These are phyloP conservation scores for Neurospora pannonica DNA, from an alignment of 495 filamentous ascomycete species.

Conservation along the genomic window DNA sequence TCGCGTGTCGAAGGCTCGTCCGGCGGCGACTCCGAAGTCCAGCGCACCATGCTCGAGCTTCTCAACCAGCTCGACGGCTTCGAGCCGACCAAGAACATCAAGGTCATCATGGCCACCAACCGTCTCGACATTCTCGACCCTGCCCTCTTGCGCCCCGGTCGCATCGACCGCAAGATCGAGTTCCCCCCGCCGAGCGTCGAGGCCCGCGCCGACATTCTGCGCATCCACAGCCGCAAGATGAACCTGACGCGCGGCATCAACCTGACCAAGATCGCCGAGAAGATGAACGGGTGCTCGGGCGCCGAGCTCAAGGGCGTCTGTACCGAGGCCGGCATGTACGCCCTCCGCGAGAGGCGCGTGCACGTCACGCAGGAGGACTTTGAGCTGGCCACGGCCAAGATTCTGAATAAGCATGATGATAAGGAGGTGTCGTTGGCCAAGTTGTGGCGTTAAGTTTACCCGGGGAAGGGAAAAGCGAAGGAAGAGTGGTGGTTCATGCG, in stretches of 20 bases:
- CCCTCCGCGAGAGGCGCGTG: conserved; percentile 84
- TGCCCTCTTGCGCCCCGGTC: conserved; percentile 82
- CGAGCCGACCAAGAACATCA: conserved; percentile 99
- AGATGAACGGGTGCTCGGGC: conserved; percentile 98
- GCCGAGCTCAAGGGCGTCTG: conserved; percentile 96
- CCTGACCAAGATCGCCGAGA: conserved; percentile 95
- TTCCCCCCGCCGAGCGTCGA: conserved; percentile 97
- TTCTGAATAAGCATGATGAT: conserved; percentile 98
- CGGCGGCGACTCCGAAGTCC: conserved; percentile 96
- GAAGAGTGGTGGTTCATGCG: background rate
- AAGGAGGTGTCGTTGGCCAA: conserved; percentile 59
- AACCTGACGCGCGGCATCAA: conserved; percentile 98
- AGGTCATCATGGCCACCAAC: conserved; percentile 99
- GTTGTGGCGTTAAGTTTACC: conserved; percentile 22
- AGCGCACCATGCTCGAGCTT: conserved; percentile 97
- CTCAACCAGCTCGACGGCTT: conserved; percentile 98
- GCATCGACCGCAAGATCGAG: conserved; percentile 98
- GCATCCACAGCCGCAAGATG: conserved; percentile 96
- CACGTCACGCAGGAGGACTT: conserved; percentile 99
- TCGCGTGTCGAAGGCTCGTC: conserved; percentile 92
- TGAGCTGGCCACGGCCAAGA: conserved; percentile 96
- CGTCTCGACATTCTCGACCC: conserved; percentile 95
- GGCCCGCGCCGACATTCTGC: conserved; percentile 92
- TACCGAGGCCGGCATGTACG: conserved; percentile 97
- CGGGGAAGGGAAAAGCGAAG: background rate